These are phyloP conservation scores for Colletotrichum magnum DNA, from an alignment of 2,329 filamentous ascomycete species.

Conservation along the genomic window DNA sequence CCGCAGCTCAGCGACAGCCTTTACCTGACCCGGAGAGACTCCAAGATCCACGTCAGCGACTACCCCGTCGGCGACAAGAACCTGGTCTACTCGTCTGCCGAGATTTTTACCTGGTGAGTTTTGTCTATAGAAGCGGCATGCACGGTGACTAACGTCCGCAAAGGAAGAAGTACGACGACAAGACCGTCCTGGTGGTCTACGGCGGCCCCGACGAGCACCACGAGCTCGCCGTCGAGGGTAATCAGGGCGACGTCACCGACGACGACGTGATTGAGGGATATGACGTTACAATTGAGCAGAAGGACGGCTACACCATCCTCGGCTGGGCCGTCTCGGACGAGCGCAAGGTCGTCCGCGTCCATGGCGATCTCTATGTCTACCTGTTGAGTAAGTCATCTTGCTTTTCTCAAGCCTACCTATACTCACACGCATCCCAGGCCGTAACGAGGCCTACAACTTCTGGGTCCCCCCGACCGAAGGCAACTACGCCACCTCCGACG, in stretches of 20 bases:
- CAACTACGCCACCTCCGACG: slow-evolving; percentile 42
- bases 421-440: slow-evolving; percentile 30
- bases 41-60: slow-evolving; percentile 74
- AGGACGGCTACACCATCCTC: slow-evolving; percentile 35
- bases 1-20: slow-evolving; percentile 69
- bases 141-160: background rate
- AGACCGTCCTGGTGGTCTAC: slow-evolving; percentile 73
- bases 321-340: slow-evolving; percentile 40
- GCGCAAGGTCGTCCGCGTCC: slow-evolving; percentile 38
- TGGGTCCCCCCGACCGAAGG: slow-evolving; percentile 42
- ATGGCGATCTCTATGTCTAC: slow-evolving; percentile 34
- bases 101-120: slow-evolving; percentile 70
- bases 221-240: slow-evolving; percentile 64
- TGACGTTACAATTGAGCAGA: slow-evolving; percentile 27
- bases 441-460: slow-evolving; percentile 46
- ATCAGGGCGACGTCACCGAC: slow-evolving; percentile 13
- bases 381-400: slow-evolving; percentile 48
- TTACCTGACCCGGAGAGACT: slow-evolving; percentile 71
- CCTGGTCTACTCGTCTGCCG: slow-evolving; percentile 76
- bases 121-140: fast-evolving
- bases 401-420: no score
- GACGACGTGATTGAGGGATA: slow-evolving; percentile 37
- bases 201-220: slow-evolving; percentile 71
- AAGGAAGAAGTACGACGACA: slow-evolving; percentile 69
- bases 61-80: slow-evolving; percentile 70